Base-by-base conservation (phyloP, 108 stramenopile species). In the Nitzschia sp. region DNA sequence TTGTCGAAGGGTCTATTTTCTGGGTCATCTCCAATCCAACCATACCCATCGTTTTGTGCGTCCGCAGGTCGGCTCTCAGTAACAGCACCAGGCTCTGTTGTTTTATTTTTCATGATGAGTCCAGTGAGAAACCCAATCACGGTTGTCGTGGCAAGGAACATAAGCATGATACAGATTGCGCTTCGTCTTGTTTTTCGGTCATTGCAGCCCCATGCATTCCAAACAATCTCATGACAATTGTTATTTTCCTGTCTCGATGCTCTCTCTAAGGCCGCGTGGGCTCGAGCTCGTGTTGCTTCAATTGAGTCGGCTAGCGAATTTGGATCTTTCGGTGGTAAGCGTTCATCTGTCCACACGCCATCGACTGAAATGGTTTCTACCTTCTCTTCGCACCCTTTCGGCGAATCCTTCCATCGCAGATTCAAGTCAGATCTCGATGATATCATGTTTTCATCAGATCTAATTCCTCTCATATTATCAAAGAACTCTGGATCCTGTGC, bases 151-250 rank as follows among this genome's bases (percentile, higher is more conserved):
- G 21, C 19, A 21, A 50, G 21, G 19, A 50, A 19, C 8, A 50
- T 4, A n/a, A 50, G 19, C 48, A 50, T 11, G 19, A 21, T 21
- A 50, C 9, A 50, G 19, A 21, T 19, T 8, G 19, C 19, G 48
- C 21, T 8, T 19, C 48, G 13, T n/a, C 48, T 50, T 22, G 48
- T 50, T 21, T 16, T 50, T 50, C 13, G 4, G 21, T 50, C 48
- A 21, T 50, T 50, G 48, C 48, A 50, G 19, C 17, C 48, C 48
- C 17, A 50, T 19, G 48, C 48, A 16, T 11, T 50, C 48, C 48
- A 50, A n/a, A 50, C 48, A n/a, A 50, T 50, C 21, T 50, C 48
- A 50, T 21, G 8, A 22, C 48, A 50, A n/a, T 50, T 50, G 21
- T 6, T 9, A 41, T 41, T 13, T 41, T 41, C 9, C 6, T 41